A percentile compares a stretch with the other conserved stretches of the same genome.
Conservation (phyloP, 352 stramenopile genomes). For the Phytophthora pini region DNA sequence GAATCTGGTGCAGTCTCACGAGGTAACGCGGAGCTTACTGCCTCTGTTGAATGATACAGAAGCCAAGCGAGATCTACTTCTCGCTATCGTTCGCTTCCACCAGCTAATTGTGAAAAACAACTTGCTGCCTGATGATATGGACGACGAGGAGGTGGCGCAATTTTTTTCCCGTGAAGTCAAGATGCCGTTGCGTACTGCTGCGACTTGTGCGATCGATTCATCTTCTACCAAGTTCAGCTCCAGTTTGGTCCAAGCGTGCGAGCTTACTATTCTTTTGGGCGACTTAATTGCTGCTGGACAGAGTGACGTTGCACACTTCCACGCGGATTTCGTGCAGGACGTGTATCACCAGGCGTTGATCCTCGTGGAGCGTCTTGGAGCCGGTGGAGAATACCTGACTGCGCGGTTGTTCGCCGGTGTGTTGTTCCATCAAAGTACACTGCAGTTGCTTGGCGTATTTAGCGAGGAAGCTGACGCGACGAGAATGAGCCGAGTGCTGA, state of each 20-base stretch:
- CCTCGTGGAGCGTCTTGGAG: slow-evolving; percentile 45
- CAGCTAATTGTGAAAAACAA: slow-evolving; percentile 32
- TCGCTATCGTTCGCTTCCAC: slow-evolving; percentile 43
- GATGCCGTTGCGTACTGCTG: slow-evolving; percentile 24
- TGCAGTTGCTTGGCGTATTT: slow-evolving; percentile 58
- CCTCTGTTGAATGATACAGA: slow-evolving; percentile 15
- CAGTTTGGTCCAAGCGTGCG: slow-evolving; percentile 43
- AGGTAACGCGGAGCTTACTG: slow-evolving; percentile 20
- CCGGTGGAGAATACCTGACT: slow-evolving; percentile 61
- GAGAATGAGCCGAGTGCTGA: slow-evolving; percentile 57
- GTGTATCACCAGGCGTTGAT: slow-evolving; percentile 52
- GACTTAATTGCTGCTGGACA: slow-evolving; percentile 31
- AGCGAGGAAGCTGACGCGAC: slow-evolving; percentile 42
- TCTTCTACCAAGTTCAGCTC: slow-evolving; percentile 26
- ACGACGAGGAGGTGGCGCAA: slow-evolving; percentile 55
- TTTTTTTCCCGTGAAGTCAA: slow-evolving; percentile 36
- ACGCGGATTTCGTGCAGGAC: slow-evolving; percentile 34
- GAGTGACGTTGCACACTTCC: slow-evolving; percentile 9
- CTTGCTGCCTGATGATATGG: slow-evolving; percentile 54
- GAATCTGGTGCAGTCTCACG: slow-evolving; percentile 33
- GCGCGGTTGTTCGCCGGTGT: slow-evolving; percentile 51
- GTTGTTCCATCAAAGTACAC: slow-evolving; percentile 51
- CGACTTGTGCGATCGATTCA: slow-evolving; percentile 12
- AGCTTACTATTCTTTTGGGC: slow-evolving; percentile 32
- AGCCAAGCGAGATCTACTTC: slow-evolving; percentile 38